Evolutionary conservation across 192 early-diverging fungal genomes (phyloP).

Genomic region (Dissophora ornata): DNA sequence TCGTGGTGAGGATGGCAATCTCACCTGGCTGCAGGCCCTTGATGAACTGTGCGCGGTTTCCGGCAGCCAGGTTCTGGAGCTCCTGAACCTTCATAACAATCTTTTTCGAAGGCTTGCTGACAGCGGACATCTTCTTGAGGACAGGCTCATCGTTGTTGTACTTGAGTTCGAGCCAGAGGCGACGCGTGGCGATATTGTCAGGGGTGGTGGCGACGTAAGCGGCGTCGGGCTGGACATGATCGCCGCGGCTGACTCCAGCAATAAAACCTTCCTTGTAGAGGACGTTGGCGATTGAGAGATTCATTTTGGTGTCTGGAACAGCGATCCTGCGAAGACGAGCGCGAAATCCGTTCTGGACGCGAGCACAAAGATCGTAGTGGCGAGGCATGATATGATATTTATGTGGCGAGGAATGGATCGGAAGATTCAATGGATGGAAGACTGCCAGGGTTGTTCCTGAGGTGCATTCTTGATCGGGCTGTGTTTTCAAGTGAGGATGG

Average conservation of each 20-base stretch:
- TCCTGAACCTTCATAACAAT: slow-evolving; percentile 86
- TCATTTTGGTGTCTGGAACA: slow-evolving; percentile 90
- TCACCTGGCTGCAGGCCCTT: slow-evolving; percentile 89
- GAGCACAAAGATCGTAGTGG: slow-evolving; percentile 85
- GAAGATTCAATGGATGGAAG: neutral
- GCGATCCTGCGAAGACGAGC: slow-evolving; percentile 84
- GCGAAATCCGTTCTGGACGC: slow-evolving; percentile 91
- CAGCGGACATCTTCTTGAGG: slow-evolving; percentile 76
- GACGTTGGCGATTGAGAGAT: slow-evolving; percentile 84
- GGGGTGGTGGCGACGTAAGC: slow-evolving; percentile 79
- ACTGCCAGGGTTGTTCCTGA: too few relatives aligned
- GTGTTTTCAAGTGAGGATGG: too few relatives aligned
- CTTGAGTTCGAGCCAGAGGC: slow-evolving; percentile 95
- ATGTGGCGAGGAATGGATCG: too few relatives aligned
- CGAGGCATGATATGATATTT: slow-evolving; percentile 76
- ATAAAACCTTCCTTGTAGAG: slow-evolving; percentile 95
- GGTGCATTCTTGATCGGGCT: too few relatives aligned
- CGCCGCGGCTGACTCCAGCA: slow-evolving; percentile 80
- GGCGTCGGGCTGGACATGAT: slow-evolving; percentile 80
- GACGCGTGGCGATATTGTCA: slow-evolving; percentile 83
- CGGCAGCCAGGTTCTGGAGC: slow-evolving; percentile 79
- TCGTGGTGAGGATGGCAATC: slow-evolving; percentile 90
- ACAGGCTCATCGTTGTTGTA: slow-evolving; percentile 89
- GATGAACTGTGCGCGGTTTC: slow-evolving; percentile 78
- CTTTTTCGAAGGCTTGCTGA: slow-evolving; percentile 89